Conservation (phyloP, 1,284 basidiomycete genomes). For the Boletus subluridellus region DNA sequence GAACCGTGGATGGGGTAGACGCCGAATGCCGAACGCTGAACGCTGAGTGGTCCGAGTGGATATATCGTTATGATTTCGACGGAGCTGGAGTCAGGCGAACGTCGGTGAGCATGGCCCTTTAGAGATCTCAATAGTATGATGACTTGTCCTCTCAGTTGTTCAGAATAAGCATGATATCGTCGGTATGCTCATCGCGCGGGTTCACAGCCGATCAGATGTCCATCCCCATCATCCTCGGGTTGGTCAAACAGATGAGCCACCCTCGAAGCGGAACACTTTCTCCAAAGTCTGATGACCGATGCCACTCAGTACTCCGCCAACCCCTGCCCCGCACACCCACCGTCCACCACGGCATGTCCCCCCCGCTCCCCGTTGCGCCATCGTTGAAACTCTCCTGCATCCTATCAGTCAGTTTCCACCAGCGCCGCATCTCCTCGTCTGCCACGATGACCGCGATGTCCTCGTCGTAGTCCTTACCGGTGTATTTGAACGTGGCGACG, state of each 20-base stretch:
- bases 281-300: conserved; percentile 45
- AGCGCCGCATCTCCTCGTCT: conserved; percentile 66
- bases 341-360: conserved; percentile 70
- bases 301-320: conserved; percentile 1
- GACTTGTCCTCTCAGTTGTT: neutral
- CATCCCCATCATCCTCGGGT: neutral
- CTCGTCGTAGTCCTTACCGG: conserved; percentile 54
- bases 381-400: conserved; percentile 76
- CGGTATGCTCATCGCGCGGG: neutral
- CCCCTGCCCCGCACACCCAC: conserved; percentile 32
- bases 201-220: neutral
- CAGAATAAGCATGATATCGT: neutral
- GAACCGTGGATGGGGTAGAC: too few relatives aligned
- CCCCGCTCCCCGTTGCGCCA: conserved; percentile 68
- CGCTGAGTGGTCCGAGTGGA: neutral
- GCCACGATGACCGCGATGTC: conserved; percentile 67
- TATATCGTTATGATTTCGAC: neutral
- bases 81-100: neutral
- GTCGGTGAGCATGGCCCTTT: neutral
- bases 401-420: conserved; percentile 74
- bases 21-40: too few relatives aligned
- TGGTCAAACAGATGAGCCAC: conserved; percentile 19
- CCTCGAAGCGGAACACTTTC: conserved; percentile 74
- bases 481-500: conserved; percentile 59
- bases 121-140: neutral